A percentile compares a stretch with the other conserved stretches of the same genome.
Evolutionary conservation across 768 basidiomycete genomes (phyloP).

Genomic region (Leucocoprinus birnbaumii): DNA sequence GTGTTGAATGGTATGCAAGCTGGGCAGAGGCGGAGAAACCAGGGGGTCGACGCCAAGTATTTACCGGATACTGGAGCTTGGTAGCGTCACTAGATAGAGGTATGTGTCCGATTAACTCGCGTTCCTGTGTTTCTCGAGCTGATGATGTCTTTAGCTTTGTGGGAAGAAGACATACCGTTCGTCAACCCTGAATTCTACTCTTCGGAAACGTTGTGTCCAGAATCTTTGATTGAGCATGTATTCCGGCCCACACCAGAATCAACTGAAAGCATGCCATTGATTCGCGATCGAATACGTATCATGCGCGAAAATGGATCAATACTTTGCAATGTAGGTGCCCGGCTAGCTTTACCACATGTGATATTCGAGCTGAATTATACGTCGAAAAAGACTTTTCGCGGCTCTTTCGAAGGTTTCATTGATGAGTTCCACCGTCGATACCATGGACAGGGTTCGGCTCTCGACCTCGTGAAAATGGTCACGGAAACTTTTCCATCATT

Average conservation of each 20-base stretch:
- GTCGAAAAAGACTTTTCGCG: constrained; percentile 54
- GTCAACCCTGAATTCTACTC: constrained; percentile 80
- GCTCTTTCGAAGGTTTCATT: constrained; percentile 69
- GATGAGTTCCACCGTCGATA: constrained; percentile 54
- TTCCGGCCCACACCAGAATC: constrained; percentile 62
- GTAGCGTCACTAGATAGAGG: constrained; percentile 84
- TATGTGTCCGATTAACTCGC: constrained; percentile 23
- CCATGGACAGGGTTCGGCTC: constrained; percentile 56
- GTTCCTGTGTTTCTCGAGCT: not conserved
- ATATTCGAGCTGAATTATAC: not conserved
- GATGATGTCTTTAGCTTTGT: constrained; percentile 46
- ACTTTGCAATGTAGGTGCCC: constrained; percentile 57
- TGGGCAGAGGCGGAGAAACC: constrained; percentile 41
- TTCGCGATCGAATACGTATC: constrained; percentile 67
- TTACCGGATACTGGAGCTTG: constrained; percentile 87
- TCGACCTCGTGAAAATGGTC: constrained; percentile 73
- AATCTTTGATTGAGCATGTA: constrained; percentile 61
- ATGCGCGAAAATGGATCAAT: constrained; percentile 78
- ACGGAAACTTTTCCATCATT: constrained; percentile 71
- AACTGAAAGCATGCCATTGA: constrained; percentile 64
- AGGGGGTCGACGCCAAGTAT: constrained; percentile 33
- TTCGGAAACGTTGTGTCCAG: constrained; percentile 66
- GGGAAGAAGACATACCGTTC: constrained; percentile 70
- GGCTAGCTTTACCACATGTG: not conserved
- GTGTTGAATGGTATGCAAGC: constrained; percentile 72